Base-by-base conservation (phyloP, 495 filamentous ascomycete species). In the Darksidea phi region DNA sequence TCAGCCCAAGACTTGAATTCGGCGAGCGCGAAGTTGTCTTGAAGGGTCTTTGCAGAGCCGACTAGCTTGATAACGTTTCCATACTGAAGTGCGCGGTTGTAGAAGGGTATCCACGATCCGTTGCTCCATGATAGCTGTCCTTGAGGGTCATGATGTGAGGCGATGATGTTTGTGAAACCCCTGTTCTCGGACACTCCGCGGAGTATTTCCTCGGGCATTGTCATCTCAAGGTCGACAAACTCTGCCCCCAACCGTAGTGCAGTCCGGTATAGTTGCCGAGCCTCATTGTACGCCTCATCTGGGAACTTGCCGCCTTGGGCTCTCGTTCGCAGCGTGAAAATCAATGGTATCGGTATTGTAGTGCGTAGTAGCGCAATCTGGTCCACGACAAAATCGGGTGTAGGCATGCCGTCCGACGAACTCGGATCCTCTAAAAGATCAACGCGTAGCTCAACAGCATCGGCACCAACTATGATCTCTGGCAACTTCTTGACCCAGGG, bases 31-130 rank as follows among this genome's bases (percentile, higher is more conserved):
- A 86, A 90, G 74, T 99, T 99, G 74, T 97, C 91, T 53, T 89
- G 82, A 52, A 95, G 75, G 49, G 72, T 80, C 36, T 80, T 84
- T 11, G 91, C 94, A 55, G 88, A 80, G 25, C 94, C 94, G 10
- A 97, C 88, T 12, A 98, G 88, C 77, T 97, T 99, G 77, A 96
- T 89, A 50, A 96, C 78, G 73, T 97, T 91, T 46, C 91, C 95
- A 67, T 87, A 87, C 61, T 89, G 85, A 25, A 96, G 77, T 17
- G 91, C 91, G 68, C 82, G 86, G 74, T 95, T 96, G 78, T 92
- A 96, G 77, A 81, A 87, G 41, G 83, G 80, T 50, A 91, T 83
- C 94, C 91, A 97, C 25, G 88, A 90, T 54, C 86, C 89, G 68
- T 93, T 91, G 65, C 77, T 82, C 94, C 94, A 99, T 1, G 87